Evolutionary conservation across 257 asterid genomes (phyloP), one percentile per base, ranked within the genome.

Genomic region (Plantago elongata): DNA sequence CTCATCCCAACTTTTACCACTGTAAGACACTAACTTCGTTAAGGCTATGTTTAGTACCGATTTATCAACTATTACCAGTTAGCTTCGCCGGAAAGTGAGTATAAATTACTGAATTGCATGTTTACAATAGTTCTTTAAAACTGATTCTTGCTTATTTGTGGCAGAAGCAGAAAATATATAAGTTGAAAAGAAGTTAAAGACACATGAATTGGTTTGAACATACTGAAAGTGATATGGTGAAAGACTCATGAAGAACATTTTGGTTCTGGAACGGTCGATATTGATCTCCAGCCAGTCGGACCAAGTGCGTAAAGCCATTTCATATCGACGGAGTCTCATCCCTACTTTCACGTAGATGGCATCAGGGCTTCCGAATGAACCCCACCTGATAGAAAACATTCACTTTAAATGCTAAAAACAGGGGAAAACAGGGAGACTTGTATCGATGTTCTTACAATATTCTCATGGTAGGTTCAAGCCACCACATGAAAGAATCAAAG

Each of bases 401-500:
- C 11, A 17, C 42, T 13, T 15, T 18, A 18, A 6, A 60, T 16
- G 46, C 8, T 1, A 47, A 16, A 69, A 63, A 12, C 54, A 15
- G 1, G 49, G n/a, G n/a, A 17, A n/a, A 15, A 3, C 11, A 30
- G 3, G 4, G 14, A 12, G 16, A 22, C 11, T 17, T 18, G 7
- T 37, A 37, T 7, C 42, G 27, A 57, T 45, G 13, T 60, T 71
- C 92, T 78, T 74, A 88, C 95, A 86, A 51, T 57, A 86, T 52
- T 8, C 76, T 83, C 69, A 88, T 67, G 11, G 64, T 67, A 22
- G 90, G 85, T 7, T 73, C 67, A 38, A 79, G 46, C 97, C 97
- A 89, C 99, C 99, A 92, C 10, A 75, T 69, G 29, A 71, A 92
- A 13, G 94, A 62, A 62, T 92, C 79, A 29, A 91, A 88, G 67